Conservation (phyloP, 1,139 yeast species). For the Geotrichum histeridarum region DNA sequence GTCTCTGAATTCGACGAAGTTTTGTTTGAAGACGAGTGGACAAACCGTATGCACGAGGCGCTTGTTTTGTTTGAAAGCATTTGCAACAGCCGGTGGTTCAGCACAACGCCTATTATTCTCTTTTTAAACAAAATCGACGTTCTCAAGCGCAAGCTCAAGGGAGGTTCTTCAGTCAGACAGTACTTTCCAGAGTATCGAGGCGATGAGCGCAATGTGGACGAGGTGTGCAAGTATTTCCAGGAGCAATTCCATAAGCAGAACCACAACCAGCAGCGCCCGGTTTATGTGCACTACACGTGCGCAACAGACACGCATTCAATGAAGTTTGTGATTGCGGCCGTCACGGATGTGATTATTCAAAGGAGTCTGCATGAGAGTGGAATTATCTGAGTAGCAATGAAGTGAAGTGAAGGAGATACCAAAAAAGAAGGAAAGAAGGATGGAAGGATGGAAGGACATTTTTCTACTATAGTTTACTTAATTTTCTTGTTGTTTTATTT, state of each 20-base stretch:
- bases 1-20: constrained; percentile 89
- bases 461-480: neutral
- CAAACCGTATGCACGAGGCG: constrained; percentile 89
- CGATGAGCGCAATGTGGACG: constrained; percentile 29
- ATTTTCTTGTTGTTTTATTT: neutral
- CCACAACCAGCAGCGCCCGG: constrained; percentile 53
- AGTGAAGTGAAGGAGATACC: neutral
- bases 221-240: constrained; percentile 30
- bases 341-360: constrained; percentile 84
- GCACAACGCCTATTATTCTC: constrained; percentile 78
- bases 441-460: neutral
- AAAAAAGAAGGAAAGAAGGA: neutral
- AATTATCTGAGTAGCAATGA: constrained; percentile 44
- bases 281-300: constrained; percentile 88
- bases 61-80: constrained; percentile 76
- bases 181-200: constrained; percentile 31
- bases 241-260: constrained; percentile 44
- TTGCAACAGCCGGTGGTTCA: constrained; percentile 82
- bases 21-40: constrained; percentile 82
- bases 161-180: constrained; percentile 40
- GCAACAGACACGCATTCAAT: constrained; percentile 89
- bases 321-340: constrained; percentile 87
- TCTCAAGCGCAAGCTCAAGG: constrained; percentile 53
- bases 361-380: constrained; percentile 82
- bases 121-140: constrained; percentile 86